These are phyloP conservation scores for Hymenoscyphus salicellus DNA, from an alignment of 2,329 filamentous ascomycete species.

Conservation along the genomic window DNA sequence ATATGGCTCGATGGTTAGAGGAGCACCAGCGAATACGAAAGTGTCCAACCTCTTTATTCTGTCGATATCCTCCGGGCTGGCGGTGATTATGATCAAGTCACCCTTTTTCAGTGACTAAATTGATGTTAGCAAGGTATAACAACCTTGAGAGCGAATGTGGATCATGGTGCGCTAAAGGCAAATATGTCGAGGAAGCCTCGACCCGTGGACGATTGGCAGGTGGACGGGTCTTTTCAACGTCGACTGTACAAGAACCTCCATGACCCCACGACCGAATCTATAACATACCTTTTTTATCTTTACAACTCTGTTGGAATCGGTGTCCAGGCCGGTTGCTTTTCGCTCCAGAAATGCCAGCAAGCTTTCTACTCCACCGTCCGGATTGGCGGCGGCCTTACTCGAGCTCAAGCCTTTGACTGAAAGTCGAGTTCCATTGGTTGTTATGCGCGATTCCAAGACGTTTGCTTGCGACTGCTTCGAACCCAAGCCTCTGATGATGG, in stretches of 20 bases:
- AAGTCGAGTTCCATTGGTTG: constrained; percentile 32
- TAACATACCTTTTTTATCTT: constrained; percentile 76
- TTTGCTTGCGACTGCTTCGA: constrained; percentile 31
- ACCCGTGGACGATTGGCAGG: constrained; percentile 38
- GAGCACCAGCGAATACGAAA: constrained; percentile 64
- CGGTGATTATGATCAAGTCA: constrained; percentile 66
- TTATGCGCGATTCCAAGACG: constrained; percentile 29
- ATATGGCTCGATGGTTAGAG: constrained; percentile 53
- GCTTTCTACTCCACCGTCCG: constrained; percentile 63
- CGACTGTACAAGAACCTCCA: constrained; percentile 34
- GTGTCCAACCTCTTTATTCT: constrained; percentile 66
- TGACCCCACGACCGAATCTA: constrained; percentile 43
- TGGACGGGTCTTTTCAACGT: constrained; percentile 42
- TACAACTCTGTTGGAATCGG: constrained; percentile 47
- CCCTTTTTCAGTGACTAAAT: constrained; percentile 66
- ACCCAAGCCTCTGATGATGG: constrained; percentile 40
- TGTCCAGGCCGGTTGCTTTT: constrained; percentile 57
- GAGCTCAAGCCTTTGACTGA: constrained; percentile 60
- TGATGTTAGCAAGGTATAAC: constrained; percentile 59
- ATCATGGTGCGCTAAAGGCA: constrained; percentile 30
- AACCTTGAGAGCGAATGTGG: constrained; percentile 38
- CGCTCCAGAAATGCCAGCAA: constrained; percentile 68
- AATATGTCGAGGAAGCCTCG: constrained; percentile 25
- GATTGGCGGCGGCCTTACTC: constrained; percentile 65
- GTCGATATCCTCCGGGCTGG: constrained; percentile 61